These are phyloP conservation scores for Cutaneotrichosporon mucoides DNA, from an alignment of 1,284 basidiomycete species.

Conservation along the genomic window DNA sequence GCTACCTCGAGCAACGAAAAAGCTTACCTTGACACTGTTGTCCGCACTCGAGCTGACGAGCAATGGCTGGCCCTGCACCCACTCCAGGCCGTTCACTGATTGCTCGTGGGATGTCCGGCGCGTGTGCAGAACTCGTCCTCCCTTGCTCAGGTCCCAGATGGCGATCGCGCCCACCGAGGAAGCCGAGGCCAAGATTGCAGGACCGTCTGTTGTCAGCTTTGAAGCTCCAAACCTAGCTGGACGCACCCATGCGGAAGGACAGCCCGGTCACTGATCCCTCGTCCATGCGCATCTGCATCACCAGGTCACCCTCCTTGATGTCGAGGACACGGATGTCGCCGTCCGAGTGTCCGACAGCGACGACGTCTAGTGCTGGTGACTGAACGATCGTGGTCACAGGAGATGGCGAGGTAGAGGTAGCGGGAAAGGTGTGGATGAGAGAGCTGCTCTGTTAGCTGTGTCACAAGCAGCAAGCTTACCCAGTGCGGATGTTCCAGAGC, in stretches of 20 bases:
- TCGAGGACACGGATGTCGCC: constrained; percentile 88
- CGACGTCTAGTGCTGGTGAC: constrained; percentile 91
- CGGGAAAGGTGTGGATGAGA: constrained; percentile 52
- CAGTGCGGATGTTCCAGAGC: constrained; percentile 88
- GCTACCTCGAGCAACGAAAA: neutral
- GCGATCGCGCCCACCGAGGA: constrained; percentile 83
- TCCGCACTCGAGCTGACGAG: constrained; percentile 83
- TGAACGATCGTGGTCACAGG: constrained; percentile 77
- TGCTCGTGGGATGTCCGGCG: constrained; percentile 82
- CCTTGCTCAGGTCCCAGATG: constrained; percentile 81
- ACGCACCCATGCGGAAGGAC: constrained; percentile 76
- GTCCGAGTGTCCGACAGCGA: constrained; percentile 83
- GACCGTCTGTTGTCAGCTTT: constrained; percentile 61
- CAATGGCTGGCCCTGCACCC: constrained; percentile 85
- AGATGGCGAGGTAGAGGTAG: constrained; percentile 34
- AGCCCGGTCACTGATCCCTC: constrained; percentile 70
- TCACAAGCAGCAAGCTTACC: constrained; percentile 54
- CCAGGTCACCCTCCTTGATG: constrained; percentile 77
- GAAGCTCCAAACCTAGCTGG: too few species aligned
- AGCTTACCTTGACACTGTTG: constrained; percentile 80
- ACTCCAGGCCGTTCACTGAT: constrained; percentile 71
- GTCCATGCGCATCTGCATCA: constrained; percentile 80
- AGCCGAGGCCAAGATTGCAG: constrained; percentile 76
- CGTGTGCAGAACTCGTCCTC: constrained; percentile 75
- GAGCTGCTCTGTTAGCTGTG: constrained; percentile 34